Conservation (phyloP, 2,329 filamentous ascomycete species). For the Plenodomus biglobosus region DNA sequence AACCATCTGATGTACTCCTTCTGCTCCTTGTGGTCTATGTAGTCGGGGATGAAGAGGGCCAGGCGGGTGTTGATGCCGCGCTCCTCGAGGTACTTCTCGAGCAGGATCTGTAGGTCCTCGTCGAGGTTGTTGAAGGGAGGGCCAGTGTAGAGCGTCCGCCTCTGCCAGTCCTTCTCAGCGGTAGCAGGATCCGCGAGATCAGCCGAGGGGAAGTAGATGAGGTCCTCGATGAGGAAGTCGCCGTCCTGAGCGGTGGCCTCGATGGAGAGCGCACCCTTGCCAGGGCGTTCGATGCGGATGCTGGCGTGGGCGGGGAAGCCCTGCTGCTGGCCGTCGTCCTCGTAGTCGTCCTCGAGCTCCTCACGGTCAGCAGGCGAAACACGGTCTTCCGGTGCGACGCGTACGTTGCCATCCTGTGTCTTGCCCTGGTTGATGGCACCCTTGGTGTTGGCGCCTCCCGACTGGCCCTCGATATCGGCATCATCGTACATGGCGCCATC, state of each 20-base stretch:
- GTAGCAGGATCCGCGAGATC: conserved; percentile 74
- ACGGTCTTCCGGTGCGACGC: conserved; percentile 59
- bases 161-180: conserved; percentile 74
- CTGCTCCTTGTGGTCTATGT: conserved; percentile 98
- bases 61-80: conserved; percentile 84
- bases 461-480: conserved; percentile 50
- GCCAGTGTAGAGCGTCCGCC: conserved; percentile 80
- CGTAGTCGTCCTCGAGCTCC: conserved; percentile 59
- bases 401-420: conserved; percentile 54
- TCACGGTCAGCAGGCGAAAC: conserved; percentile 60
- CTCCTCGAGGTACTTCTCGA: conserved; percentile 95
- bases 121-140: conserved; percentile 93
- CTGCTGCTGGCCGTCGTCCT: conserved; percentile 54
- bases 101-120: conserved; percentile 87
- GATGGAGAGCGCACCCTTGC: conserved; percentile 81
- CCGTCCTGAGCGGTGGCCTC: conserved; percentile 86
- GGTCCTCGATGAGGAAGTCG: conserved; percentile 82
- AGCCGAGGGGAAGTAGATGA: conserved; percentile 81
- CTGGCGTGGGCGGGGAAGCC: conserved; percentile 80
- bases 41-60: conserved; percentile 89
- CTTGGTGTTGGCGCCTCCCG: conserved; percentile 60
- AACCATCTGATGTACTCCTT: conserved; percentile 93
- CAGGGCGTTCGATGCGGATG: conserved; percentile 84
- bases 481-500: conserved; percentile 51
- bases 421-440: conserved; percentile 57